Evolutionary conservation across 495 filamentous ascomycete genomes (phyloP), one percentile per base, ranked within the genome.

Genomic region (Cetradonia linearis): DNA sequence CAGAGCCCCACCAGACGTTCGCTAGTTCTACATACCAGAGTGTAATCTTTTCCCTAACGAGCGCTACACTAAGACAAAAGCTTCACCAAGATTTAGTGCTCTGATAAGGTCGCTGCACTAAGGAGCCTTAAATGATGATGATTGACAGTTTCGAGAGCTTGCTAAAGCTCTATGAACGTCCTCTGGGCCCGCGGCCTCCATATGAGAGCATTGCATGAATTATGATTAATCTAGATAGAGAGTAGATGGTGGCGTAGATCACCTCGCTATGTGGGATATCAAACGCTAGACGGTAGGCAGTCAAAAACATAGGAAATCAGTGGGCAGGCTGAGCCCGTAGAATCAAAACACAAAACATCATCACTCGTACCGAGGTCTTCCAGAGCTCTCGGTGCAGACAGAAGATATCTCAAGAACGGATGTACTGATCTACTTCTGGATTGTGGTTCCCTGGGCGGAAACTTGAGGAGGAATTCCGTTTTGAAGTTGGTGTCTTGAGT

Each of bases 381-480:
- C 28, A 47, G 16, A 50, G n/a, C n/a, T n/a, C 11, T 48, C 33
- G 2, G 2, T 10, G 2, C 27, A 23, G 27, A 47, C 6, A 40
- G 33, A 18, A 6, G 36, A 33, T 55, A n/a, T 8, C 9, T 60
- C 52, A 66, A 28, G 64, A 56, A 30, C 69, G 73, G 56, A 67
- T 67, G 62, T 66, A 72, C 30, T 53, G 30, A 48, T 64, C 60
- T 28, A 62, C 63, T 36, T 67, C 66, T 18, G 66, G 66, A 37
- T 67, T 67, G 42, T 33, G 40, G 33, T 25, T 60, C 25, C 23
- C 49, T n/a, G 18, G 59, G 13, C 25, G 62, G 40, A 52, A 57
- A 47, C 62, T 53, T 33, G 36, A 59, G 28, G 46, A 44, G n/a
- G 48, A 56, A 23, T 11, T 34, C 31, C 52, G 49, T 18, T 40